Conservation (phyloP, 805 yeast genomes). For the Lipomyces orientalis region DNA sequence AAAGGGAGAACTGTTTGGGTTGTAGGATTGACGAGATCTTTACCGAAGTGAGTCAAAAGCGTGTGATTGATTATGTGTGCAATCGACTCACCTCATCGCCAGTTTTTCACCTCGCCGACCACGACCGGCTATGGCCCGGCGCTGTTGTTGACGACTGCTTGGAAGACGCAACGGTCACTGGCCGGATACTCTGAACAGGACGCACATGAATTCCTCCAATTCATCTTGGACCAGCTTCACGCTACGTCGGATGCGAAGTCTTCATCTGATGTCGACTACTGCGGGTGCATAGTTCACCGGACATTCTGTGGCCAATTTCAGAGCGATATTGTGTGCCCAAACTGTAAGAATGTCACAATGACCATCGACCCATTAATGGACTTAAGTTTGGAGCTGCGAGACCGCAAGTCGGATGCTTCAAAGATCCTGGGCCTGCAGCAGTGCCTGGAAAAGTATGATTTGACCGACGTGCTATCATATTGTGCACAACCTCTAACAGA, state of each 20-base stretch:
- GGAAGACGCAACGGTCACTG: slow-evolving; percentile 81
- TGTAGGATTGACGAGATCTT: slow-evolving; percentile 86
- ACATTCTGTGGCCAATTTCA: slow-evolving; percentile 84
- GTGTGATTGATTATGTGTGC: background rate
- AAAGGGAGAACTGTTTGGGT: slow-evolving; percentile 63
- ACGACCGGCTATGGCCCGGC: slow-evolving; percentile 81
- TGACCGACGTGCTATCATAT: background rate
- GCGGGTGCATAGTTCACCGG: slow-evolving; percentile 81
- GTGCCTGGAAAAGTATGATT: slow-evolving; percentile 35
- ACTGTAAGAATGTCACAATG: slow-evolving; percentile 66
- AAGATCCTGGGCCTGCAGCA: slow-evolving; percentile 42
- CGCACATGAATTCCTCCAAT: slow-evolving; percentile 98
- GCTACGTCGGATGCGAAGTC: slow-evolving; percentile 31
- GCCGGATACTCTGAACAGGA: slow-evolving; percentile 98
- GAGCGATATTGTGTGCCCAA: slow-evolving; percentile 75
- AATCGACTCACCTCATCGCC: background rate
- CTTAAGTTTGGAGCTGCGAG: slow-evolving; percentile 58
- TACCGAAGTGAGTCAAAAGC: slow-evolving; percentile 49
- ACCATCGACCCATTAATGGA: slow-evolving; percentile 91
- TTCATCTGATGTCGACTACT: slow-evolving; percentile 43
- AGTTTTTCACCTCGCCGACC: slow-evolving; percentile 66
- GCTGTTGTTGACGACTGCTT: slow-evolving; percentile 78
- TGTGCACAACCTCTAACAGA: background rate
- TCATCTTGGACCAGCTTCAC: slow-evolving; percentile 84
- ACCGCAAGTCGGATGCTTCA: slow-evolving; percentile 24